phyloP scores from a whole-genome alignment of 176 grass and related monocot genomes.

The Phoenix roebelenii region DNA sequence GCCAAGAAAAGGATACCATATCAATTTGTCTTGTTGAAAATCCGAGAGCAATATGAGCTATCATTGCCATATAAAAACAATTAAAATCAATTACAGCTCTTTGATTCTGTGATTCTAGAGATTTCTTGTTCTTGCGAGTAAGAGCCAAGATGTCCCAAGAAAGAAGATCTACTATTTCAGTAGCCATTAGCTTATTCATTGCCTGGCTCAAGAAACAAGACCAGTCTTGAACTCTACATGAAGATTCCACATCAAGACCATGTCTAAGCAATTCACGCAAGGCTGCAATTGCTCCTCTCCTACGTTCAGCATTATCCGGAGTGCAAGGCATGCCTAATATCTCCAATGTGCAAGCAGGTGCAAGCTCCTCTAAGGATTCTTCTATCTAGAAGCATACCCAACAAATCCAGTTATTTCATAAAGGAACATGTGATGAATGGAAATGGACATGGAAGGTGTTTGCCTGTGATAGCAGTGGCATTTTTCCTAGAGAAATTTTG shows the following conservation, averaged over 20 bases:
- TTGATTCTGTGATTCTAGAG: constrained; percentile 80
- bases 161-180: constrained; percentile 83
- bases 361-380: constrained; percentile 96
- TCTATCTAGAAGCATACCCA: constrained; percentile 59
- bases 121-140: constrained; percentile 83
- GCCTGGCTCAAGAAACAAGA: constrained; percentile 79
- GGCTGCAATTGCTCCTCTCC: constrained; percentile 75
- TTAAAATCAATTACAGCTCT: constrained; percentile 67
- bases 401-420: constrained; percentile 22
- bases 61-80: constrained; percentile 62
- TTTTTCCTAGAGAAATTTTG: constrained; percentile 64
- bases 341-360: constrained; percentile 89
- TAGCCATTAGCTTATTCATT: constrained; percentile 57
- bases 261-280: constrained; percentile 85
- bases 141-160: constrained; percentile 78
- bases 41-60: constrained; percentile 79
- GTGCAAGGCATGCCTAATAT: constrained; percentile 51
- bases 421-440: neutral
- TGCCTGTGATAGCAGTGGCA: constrained; percentile 86
- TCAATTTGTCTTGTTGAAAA: constrained; percentile 74
- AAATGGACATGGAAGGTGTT: constrained; percentile 19
- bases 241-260: constrained; percentile 81
- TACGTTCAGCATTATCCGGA: constrained; percentile 76
- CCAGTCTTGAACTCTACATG: constrained; percentile 87
- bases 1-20: constrained; percentile 44